Conservation (phyloP, 176 grass and related monocot genomes). For the Carex cristatella region DNA sequence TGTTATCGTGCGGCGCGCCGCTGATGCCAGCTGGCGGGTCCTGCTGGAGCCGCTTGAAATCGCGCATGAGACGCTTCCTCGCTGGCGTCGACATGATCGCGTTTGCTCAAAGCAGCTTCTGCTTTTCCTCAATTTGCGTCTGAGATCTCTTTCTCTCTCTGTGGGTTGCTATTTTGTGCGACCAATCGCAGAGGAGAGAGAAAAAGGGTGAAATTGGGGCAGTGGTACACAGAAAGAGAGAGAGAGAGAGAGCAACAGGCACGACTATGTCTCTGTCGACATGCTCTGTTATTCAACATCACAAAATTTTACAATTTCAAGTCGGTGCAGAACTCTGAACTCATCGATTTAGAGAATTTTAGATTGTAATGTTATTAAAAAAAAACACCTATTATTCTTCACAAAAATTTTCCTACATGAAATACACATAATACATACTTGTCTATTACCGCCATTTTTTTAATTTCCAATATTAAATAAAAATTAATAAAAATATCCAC, state of each 20-base stretch:
- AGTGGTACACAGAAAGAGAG: neutral
- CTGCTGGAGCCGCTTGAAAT: constrained; percentile 97
- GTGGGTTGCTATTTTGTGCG: neutral
- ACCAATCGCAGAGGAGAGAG: neutral
- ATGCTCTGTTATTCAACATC: neutral
- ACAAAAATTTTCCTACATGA: neutral
- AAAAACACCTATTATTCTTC: neutral
- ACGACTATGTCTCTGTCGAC: neutral
- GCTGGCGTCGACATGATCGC: constrained; percentile 85
- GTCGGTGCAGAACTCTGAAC: neutral
- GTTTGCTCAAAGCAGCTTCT: neutral
- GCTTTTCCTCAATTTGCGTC: neutral
- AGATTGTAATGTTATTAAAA: too few relatives aligned
- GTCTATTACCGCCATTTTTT: too few relatives aligned
- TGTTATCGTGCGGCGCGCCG: constrained; percentile 89
- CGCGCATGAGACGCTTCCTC: constrained; percentile 98
- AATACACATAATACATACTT: neutral
- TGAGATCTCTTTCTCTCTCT: neutral
- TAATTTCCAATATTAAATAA: too few relatives aligned
- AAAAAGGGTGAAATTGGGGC: neutral
- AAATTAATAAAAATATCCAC: too few relatives aligned
- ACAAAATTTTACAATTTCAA: neutral
- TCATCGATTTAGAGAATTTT: neutral
- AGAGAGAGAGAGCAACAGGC: neutral
- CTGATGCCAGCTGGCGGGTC: constrained; percentile 94